Conservation (phyloP, 2,329 filamentous ascomycete species). For the Cladosporium sp. region DNA sequence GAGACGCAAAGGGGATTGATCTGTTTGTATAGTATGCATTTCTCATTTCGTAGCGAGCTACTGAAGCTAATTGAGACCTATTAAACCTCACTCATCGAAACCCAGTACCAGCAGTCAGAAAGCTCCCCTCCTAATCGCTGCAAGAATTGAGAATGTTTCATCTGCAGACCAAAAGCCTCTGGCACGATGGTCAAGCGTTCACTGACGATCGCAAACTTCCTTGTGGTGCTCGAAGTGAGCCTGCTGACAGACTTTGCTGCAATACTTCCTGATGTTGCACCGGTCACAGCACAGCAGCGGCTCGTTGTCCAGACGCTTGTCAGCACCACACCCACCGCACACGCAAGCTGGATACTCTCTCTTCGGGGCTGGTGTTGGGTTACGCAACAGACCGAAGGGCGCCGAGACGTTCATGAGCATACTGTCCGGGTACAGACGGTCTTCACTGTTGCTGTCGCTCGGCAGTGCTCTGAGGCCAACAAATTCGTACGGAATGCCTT, state of each 20-base stretch:
- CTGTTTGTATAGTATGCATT: constrained; percentile 1
- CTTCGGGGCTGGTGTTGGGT: not conserved
- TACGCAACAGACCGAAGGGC: not conserved
- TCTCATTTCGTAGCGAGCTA: not conserved
- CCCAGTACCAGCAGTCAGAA: too few relatives aligned
- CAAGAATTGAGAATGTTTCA: too few relatives aligned
- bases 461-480: not conserved
- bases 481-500: constrained; percentile 16
- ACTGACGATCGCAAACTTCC: constrained; percentile 15
- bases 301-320: not conserved
- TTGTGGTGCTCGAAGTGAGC: constrained; percentile 26
- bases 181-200: not conserved
- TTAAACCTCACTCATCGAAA: not conserved
- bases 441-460: not conserved
- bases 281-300: constrained; percentile 14
- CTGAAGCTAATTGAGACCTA: not conserved
- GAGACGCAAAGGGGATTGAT: constrained; percentile 29
- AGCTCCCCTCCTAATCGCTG: too few relatives aligned
- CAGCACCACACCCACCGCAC: constrained; percentile 7
- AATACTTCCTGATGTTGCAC: constrained; percentile 23
- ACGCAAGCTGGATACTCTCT: not conserved
- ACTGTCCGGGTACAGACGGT: not conserved
- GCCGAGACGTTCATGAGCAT: not conserved
- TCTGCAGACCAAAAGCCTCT: too few relatives aligned
- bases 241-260: constrained; percentile 23